Conservation (phyloP, 257 asterid genomes). For the Petrea volubilis region DNA sequence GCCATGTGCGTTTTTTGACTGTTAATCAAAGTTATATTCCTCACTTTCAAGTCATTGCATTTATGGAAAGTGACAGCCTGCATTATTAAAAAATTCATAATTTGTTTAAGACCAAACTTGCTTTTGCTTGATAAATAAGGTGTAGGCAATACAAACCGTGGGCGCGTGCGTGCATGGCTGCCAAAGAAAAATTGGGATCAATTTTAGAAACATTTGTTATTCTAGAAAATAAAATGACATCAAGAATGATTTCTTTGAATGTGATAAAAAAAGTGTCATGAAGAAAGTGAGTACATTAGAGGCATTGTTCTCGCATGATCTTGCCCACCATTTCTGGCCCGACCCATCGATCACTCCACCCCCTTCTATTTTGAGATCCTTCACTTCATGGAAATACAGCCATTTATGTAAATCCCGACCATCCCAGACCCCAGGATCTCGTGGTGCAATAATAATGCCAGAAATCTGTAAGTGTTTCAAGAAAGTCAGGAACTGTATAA, state of each 20-base stretch:
- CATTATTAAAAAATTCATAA: not conserved
- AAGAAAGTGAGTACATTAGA: slow-evolving; percentile 51
- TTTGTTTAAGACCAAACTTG: too few species aligned
- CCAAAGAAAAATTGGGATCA: slow-evolving; percentile 29
- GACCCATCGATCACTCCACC: slow-evolving; percentile 68
- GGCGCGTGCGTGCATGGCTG: slow-evolving; percentile 92
- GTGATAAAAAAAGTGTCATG: too few species aligned
- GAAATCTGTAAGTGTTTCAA: slow-evolving; percentile 40
- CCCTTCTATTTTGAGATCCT: slow-evolving; percentile 73
- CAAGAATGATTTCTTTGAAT: not conserved
- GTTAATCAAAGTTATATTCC: slow-evolving; percentile 42
- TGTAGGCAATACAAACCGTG: slow-evolving; percentile 57
- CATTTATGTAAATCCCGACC: slow-evolving; percentile 61
- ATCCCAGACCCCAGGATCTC: slow-evolving; percentile 65
- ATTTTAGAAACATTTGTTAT: slow-evolving; percentile 16
- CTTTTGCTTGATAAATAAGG: too few species aligned
- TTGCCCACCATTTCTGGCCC: slow-evolving; percentile 87
- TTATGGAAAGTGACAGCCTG: slow-evolving; percentile 84
- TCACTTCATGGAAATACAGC: slow-evolving; percentile 72
- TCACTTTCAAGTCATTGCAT: slow-evolving; percentile 68
- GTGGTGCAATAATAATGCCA: slow-evolving; percentile 67
- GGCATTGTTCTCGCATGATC: slow-evolving; percentile 72
- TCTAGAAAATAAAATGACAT: not conserved
- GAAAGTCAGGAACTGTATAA: too few species aligned
- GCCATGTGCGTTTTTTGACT: slow-evolving; percentile 79